Base-by-base conservation (phyloP, 2,329 filamentous ascomycete genomes). In the Lachnellula occidentalis region DNA sequence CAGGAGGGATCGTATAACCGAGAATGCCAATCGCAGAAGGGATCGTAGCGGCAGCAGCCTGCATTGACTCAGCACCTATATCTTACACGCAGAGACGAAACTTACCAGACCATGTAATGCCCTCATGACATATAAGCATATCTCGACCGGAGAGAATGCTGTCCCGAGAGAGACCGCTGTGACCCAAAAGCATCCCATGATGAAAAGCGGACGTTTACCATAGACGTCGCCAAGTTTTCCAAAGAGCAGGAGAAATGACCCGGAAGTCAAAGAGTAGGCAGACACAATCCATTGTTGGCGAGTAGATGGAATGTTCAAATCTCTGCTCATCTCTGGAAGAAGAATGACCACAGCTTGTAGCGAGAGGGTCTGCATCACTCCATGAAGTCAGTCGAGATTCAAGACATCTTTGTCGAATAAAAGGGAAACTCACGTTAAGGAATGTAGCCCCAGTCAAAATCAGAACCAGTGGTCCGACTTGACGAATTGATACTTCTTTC, bases 11-110 rank as follows among this genome's bases (percentile, higher is more conserved):
- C 0, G 82, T 87, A 1, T 80, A 79, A 0, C 84, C 85, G 2
- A 89, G 68, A 39, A 88, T 88, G 0, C 86, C 86, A 64, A 89
- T 81, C 0, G 85, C 86, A 0, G 85, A 87, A 0, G 86, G 85
- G 0, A 88, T 82, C 64, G 86, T 88, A 15, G 84, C 83, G 1
- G 86, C 85, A 24, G 67, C 58, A 37, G 72, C 72, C 68, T 60
- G 12, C 24, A 45, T 7, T 39, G 34, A 34, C 37, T 34, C 8
- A 56, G 24, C 27, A 12, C 9, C 9, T 21, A 34, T 11, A 21
- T 11, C 34, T 5, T 41, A 24, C 37, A 5, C 11, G 7, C 22
- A 12, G 24, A 45, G n/a, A 22, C 24, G 1, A 24, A 34, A 54
- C 69, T 60, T 57, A 77, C 74, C 50, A 89, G 67, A 1, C 86